Conservation (phyloP, 352 stramenopile genomes). For the Globisporangium nunn region DNA sequence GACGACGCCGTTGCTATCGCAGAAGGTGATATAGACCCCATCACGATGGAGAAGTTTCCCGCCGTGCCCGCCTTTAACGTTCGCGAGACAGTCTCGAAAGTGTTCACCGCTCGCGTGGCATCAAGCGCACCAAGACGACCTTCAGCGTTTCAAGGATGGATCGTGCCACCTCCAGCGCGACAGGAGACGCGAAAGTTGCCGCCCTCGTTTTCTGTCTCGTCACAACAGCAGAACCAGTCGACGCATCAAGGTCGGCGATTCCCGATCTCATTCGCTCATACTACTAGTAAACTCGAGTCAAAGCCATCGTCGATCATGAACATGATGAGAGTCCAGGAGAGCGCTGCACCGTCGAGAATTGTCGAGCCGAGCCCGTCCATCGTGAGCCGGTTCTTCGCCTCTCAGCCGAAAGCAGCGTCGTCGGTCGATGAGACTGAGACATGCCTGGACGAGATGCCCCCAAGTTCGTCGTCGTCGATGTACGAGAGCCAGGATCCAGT, state of each 20-base stretch:
- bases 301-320: slow-evolving; percentile 1
- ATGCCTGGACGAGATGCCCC: slow-evolving; percentile 9
- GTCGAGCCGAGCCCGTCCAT: slow-evolving; percentile 5
- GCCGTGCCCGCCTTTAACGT: neutral
- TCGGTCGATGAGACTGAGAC: slow-evolving; percentile 21
- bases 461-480: slow-evolving; percentile 7
- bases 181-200: neutral
- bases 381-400: slow-evolving; percentile 16
- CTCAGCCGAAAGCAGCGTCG: slow-evolving; percentile 21
- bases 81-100: neutral
- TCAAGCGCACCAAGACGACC: neutral
- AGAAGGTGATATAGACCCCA: slow-evolving; percentile 69
- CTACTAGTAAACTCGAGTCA: neutral
- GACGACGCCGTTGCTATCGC: slow-evolving; percentile 47
- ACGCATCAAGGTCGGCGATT: neutral
- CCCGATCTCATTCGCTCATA: slow-evolving; percentile 3
- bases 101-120: neutral
- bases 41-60: slow-evolving; percentile 43
- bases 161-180: slow-evolving; percentile 1
- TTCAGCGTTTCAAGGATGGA: neutral
- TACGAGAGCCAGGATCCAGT: slow-evolving; percentile 55
- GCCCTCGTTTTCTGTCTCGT: neutral
- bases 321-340: neutral
- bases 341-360: neutral
- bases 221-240: neutral